Evolutionary conservation across 192 early-diverging fungal species (phyloP).

Genomic region (Powellomyces hirtus): DNA sequence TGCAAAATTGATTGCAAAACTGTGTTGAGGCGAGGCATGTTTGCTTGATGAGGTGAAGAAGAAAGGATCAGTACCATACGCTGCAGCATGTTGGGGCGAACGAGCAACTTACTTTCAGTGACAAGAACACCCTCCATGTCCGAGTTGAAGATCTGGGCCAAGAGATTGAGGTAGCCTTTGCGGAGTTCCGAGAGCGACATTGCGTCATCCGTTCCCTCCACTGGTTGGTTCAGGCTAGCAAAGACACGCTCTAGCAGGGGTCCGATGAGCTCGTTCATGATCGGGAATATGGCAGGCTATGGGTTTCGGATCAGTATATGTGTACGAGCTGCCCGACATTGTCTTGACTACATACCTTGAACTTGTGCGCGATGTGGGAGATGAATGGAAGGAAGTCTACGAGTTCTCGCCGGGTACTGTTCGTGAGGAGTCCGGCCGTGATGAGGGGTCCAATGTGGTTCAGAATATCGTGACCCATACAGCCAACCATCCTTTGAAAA

Average conservation of each 20-base stretch:
- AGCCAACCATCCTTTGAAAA: conserved; percentile 85
- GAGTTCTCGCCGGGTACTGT: conserved; percentile 74
- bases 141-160: conserved; percentile 76
- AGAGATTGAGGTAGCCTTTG: conserved; percentile 77
- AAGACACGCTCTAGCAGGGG: conserved; percentile 83
- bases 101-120: conserved; percentile 68
- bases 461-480: conserved; percentile 78
- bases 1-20: conserved; percentile 69
- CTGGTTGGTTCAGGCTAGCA: conserved; percentile 76
- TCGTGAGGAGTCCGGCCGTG: conserved; percentile 66
- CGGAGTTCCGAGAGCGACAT: conserved; percentile 73
- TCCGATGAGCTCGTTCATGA: conserved; percentile 72
- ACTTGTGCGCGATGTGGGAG: conserved; percentile 82
- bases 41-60: conserved; percentile 46
- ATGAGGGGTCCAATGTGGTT: conserved; percentile 78
- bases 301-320: not conserved
- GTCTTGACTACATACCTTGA: conserved; percentile 61
- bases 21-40: conserved; percentile 56
- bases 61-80: not conserved
- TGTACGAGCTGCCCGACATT: not conserved
- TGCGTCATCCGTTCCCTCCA: conserved; percentile 85
- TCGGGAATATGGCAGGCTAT: conserved; percentile 61
- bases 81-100: not conserved
- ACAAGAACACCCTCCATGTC: conserved; percentile 76
- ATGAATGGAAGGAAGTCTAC: conserved; percentile 85